Evolutionary conservation across 129 eudicot genomes (phyloP), one percentile per base, ranked within the genome.

Genomic region (Mikania micrantha): DNA sequence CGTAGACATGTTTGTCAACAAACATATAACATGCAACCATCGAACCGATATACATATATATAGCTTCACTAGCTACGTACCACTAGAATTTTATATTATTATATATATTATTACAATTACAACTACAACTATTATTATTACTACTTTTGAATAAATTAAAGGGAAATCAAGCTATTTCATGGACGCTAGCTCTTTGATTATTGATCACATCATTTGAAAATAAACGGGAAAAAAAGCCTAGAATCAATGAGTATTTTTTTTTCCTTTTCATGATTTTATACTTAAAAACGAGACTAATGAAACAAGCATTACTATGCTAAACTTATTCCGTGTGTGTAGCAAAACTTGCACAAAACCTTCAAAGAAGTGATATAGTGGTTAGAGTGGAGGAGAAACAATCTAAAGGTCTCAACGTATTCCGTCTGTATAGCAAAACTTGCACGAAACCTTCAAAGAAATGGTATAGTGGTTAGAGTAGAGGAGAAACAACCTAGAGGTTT

Each of bases 11-110:
- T 67, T 1, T 58, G 52, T 34, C 56, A 67, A 58, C 17, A 67
- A 75, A 75, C 74, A 75, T 35, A 59, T 47, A 67, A 60, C 80
- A 67, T 75, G 80, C 52, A 19, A 60, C 59, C 13, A 25, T 11
- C 41, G 36, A 63, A 48, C 44, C 60, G 61, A 28, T 10, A 15
- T 40, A 40, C 3, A 22, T 32, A 32, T 25, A 25, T 9, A 62
- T 8, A 44, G 64, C 64, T 71, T 36, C 79, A 75, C 63, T 35
- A 45, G 74, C 45, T 75, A 39, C 44, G 10, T 39, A 39, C 9
- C 0, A 7, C 2, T 2, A 2, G 2, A 29, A 2, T 2, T 2
- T 29, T 32, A 59, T 38, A 17, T 19, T 24, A 27, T 63, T 35
- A 1, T 12, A 27, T 45, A 12, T 45, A 44, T 44, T 12, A 54